phyloP scores from a whole-genome alignment of 116 monocot species.

The Thalassia testudinum region DNA sequence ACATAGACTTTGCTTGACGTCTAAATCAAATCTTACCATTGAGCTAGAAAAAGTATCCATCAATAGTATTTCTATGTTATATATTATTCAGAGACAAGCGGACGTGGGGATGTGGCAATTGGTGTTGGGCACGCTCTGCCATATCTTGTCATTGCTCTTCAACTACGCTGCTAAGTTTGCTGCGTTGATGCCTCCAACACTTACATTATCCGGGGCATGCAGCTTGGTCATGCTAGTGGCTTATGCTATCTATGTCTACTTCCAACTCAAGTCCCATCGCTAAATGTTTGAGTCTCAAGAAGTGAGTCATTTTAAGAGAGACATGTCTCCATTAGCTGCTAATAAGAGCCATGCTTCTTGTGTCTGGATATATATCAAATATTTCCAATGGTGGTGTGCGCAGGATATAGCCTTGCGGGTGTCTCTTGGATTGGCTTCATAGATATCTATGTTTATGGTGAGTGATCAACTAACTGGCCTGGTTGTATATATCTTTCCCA shows the following conservation, averaged over 20 bases:
- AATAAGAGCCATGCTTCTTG: neutral
- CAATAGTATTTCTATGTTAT: too few relatives aligned
- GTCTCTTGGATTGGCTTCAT: slow-evolving; percentile 42
- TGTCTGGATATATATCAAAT: neutral
- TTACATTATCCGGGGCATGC: slow-evolving; percentile 31
- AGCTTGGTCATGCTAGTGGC: slow-evolving; percentile 39
- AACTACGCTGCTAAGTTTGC: too few relatives aligned
- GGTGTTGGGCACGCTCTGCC: slow-evolving; percentile 33
- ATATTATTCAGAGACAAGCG: slow-evolving; percentile 43
- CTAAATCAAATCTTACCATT: too few relatives aligned
- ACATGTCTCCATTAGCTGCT: neutral
- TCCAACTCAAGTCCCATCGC: slow-evolving; percentile 60
- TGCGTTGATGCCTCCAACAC: neutral
- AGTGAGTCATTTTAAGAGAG: too few relatives aligned
- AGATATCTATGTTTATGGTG: slow-evolving; percentile 60
- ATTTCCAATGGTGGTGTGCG: too few relatives aligned
- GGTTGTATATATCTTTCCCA: too few relatives aligned
- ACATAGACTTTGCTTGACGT: too few relatives aligned
- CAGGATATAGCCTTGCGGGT: slow-evolving; percentile 55
- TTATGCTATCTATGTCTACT: slow-evolving; percentile 37
- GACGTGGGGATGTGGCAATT: slow-evolving; percentile 37
- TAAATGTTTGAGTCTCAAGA: slow-evolving; percentile 27
- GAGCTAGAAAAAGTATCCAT: too few relatives aligned
- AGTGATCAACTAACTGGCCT: too few relatives aligned
- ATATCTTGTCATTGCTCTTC: slow-evolving; percentile 16